Percentiles rank a stretch among this genome's conserved stretches.
phyloP scores from a whole-genome alignment of 2,329 filamentous ascomycete species.

The Clarireedia homoeocarpa region DNA sequence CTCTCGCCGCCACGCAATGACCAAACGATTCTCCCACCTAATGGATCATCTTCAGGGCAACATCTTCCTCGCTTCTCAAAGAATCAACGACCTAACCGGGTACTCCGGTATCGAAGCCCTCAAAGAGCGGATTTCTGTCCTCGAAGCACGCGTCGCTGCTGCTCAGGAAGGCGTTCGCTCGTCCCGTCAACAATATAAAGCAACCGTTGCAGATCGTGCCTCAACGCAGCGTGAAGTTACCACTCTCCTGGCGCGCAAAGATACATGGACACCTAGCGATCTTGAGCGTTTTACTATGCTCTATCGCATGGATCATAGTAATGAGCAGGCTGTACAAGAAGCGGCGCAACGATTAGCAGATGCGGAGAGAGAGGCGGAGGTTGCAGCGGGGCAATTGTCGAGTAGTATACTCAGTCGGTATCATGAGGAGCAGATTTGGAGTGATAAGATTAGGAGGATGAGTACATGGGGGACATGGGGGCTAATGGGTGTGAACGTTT shows the following conservation, averaged over 20 bases:
- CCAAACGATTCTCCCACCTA: slow-evolving; percentile 52
- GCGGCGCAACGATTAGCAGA: slow-evolving; percentile 65
- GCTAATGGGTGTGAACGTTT: slow-evolving; percentile 91
- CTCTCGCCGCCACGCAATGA: slow-evolving; percentile 35
- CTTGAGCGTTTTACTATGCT: slow-evolving; percentile 90
- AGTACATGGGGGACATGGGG: slow-evolving; percentile 99
- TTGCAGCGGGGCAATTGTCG: slow-evolving; percentile 66
- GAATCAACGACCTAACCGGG: slow-evolving; percentile 88
- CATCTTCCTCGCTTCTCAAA: slow-evolving; percentile 75
- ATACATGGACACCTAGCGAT: slow-evolving; percentile 79
- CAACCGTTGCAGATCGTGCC: slow-evolving; percentile 77
- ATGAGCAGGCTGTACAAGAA: slow-evolving; percentile 73
- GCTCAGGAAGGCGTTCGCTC: slow-evolving; percentile 60
- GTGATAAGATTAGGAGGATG: slow-evolving; percentile 90
- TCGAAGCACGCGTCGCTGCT: slow-evolving; percentile 49
- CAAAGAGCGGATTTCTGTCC: slow-evolving; percentile 66
- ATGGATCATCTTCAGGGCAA: slow-evolving; percentile 89
- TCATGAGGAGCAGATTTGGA: slow-evolving; percentile 99
- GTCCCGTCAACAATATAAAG: slow-evolving; percentile 69
- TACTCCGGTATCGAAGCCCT: slow-evolving; percentile 87
- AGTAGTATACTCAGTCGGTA: slow-evolving; percentile 83
- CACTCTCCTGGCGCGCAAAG: slow-evolving; percentile 85
- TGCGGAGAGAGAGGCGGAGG: slow-evolving; percentile 74
- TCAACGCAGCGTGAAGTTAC: slow-evolving; percentile 93
- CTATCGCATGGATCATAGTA: slow-evolving; percentile 86